Conservation (phyloP, 2,329 filamentous ascomycete species). For the Capronia americana region DNA sequence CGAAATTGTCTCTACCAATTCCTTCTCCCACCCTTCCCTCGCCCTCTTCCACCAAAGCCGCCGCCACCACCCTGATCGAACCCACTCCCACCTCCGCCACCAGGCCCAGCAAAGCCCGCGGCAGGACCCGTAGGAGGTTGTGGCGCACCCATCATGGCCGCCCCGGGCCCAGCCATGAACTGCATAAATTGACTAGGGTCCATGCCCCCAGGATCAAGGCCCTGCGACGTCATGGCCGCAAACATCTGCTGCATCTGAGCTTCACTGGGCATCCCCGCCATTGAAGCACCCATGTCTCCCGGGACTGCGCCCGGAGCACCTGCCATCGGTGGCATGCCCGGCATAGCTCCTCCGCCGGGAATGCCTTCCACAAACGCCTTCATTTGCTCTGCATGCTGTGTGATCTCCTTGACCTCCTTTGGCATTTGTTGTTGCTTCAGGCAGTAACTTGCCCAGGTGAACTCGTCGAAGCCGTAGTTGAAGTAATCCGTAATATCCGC, state of each 20-base stretch:
- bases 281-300: conserved; percentile 54
- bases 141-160: conserved; percentile 46
- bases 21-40: conserved; percentile 44
- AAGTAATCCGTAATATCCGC: conserved; percentile 89
- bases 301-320: conserved; percentile 41
- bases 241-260: conserved; percentile 63
- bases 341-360: conserved; percentile 48
- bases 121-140: conserved; percentile 41
- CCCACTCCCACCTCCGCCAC: conserved; percentile 31
- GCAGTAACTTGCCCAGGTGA: conserved; percentile 89
- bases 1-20: conserved; percentile 38
- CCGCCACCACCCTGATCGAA: conserved; percentile 35
- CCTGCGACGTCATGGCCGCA: conserved; percentile 60
- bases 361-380: conserved; percentile 62
- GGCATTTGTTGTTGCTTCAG: conserved; percentile 82
- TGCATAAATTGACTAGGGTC: conserved; percentile 63
- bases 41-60: conserved; percentile 43
- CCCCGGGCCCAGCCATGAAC: conserved; percentile 53
- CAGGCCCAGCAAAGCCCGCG: conserved; percentile 45
- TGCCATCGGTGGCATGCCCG: conserved; percentile 55
- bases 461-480: conserved; percentile 74
- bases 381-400: conserved; percentile 69
- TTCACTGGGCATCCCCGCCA: conserved; percentile 39
- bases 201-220: conserved; percentile 60
- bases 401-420: conserved; percentile 79